A percentile compares a stretch with the other conserved stretches of the same genome.
Evolutionary conservation across 192 early-diverging fungal genomes (phyloP).

Genomic region (Mortierella claussenii): DNA sequence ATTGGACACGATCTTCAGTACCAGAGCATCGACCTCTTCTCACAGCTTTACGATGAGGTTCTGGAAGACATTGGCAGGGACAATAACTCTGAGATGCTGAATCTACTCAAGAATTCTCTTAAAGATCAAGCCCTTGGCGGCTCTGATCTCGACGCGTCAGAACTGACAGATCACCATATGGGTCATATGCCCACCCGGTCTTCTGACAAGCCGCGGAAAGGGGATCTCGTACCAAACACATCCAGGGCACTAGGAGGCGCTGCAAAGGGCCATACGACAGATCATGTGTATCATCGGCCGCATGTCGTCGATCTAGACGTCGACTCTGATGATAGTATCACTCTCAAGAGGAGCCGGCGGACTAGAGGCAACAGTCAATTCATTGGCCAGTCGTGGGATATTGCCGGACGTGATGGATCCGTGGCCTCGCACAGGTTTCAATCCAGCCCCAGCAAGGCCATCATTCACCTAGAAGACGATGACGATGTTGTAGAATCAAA

Average conservation of each 20-base stretch:
- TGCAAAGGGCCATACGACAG: not conserved
- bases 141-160: conserved; percentile 1
- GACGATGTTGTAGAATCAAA: not conserved
- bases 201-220: conserved; percentile 37
- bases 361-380: conserved; percentile 17
- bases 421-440: not conserved
- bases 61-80: conserved; percentile 46
- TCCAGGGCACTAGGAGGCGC: not conserved
- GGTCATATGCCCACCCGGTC: conserved; percentile 49
- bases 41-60: conserved; percentile 45
- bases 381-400: conserved; percentile 49
- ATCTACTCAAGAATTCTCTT: conserved; percentile 21
- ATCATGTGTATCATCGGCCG: not conserved
- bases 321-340: conserved; percentile 23
- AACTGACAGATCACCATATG: not conserved
- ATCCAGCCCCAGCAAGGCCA: not conserved
- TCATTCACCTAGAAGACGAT: conserved; percentile 5
- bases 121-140: not conserved
- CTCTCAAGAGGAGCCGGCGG: conserved; percentile 10
- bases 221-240: conserved; percentile 14
- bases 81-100: conserved; percentile 40
- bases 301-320: conserved; percentile 3
- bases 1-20: conserved; percentile 42
- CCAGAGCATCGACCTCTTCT: conserved; percentile 43
- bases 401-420: conserved; percentile 14